Evolutionary conservation across 2,329 filamentous ascomycete genomes (phyloP).

Genomic region (Diaporthe citriasiana): DNA sequence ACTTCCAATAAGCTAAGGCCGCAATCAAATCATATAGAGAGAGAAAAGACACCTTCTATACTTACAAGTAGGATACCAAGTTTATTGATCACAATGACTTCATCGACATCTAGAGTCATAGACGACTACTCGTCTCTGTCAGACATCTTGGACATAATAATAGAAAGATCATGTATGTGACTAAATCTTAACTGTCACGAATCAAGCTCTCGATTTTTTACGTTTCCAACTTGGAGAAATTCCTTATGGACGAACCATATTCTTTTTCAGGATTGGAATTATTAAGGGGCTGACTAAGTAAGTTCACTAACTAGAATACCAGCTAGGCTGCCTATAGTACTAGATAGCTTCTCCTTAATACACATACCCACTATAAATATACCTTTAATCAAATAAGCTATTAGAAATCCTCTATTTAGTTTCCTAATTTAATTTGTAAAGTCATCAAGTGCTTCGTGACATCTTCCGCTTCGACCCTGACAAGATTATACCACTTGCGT

Average conservation of each 20-base stretch:
- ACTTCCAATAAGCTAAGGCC: slow-evolving; percentile 9
- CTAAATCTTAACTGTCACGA: too few relatives aligned
- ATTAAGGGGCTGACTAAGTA: too few relatives aligned
- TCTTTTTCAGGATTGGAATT: neutral
- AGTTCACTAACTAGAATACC: too few relatives aligned
- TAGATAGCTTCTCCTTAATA: too few relatives aligned
- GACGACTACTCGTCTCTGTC: slow-evolving; percentile 13
- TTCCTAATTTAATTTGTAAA: too few relatives aligned
- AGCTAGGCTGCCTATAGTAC: too few relatives aligned
- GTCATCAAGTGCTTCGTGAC: too few relatives aligned
- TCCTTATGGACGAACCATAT: neutral
- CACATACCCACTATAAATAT: too few relatives aligned
- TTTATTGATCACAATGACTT: neutral
- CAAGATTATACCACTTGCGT: neutral
- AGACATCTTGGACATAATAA: neutral
- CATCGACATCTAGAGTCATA: neutral
- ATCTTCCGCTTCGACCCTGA: too few relatives aligned
- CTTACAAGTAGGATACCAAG: neutral
- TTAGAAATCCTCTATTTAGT: too few relatives aligned
- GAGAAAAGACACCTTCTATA: neutral
- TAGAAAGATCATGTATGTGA: neutral
- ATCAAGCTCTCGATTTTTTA: neutral
- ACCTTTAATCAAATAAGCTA: too few relatives aligned
- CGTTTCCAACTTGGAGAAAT: neutral
- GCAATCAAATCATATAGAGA: neutral